Base-by-base conservation (phyloP, 345 rosid genomes). In the Firmiana major region DNA sequence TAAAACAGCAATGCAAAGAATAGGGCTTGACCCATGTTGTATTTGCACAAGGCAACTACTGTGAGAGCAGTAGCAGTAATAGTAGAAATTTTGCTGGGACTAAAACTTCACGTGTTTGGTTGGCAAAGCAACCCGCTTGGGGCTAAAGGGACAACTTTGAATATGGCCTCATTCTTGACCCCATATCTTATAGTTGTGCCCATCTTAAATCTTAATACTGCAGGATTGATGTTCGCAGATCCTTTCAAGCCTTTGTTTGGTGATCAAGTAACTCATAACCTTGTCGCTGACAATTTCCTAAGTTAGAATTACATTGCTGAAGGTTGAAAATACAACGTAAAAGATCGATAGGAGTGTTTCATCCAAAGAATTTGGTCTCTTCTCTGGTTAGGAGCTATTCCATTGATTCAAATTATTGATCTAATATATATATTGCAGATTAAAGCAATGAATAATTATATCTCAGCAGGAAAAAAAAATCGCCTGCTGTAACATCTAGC, bases 31-130 rank as follows among this genome's bases (percentile, higher is more conserved):
- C 38, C 67, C 67, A 63, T 22, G 34, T 58, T 59, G 17, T 59
- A 16, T 58, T 22, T 22, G 63, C 28, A 58, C 63, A 24, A 58
- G 24, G 28, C 16, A 0, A 11, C 12, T 5, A 28, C 6, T 15
- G 6, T 16, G 31, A 22, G 62, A 11, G 42, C 6, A 40, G 42
- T 40, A 6, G 40, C 15, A 6, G 16, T 31, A 15, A 3, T 13
- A 6, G 42, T 28, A 10, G 42, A 13, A 43, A 67, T n/a, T n/a
- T 43, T 43, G 31, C 9, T 43, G 34, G 11, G 28, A 72, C 57
- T 73, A 16, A 19, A 42, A 65, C 48, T 63, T 64, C 77, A 64
- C 57, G 16, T 49, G 34, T 64, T 63, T 51, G 57, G 72, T 63
- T 17, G 81, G 73, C 65, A 54, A 73, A 78, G 57, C 28, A 24